Percentiles rank a stretch among this genome's conserved stretches.
These are phyloP conservation scores for Cryphonectria parasitica DNA, from an alignment of 2,329 filamentous ascomycete genomes.

Conservation along the genomic window DNA sequence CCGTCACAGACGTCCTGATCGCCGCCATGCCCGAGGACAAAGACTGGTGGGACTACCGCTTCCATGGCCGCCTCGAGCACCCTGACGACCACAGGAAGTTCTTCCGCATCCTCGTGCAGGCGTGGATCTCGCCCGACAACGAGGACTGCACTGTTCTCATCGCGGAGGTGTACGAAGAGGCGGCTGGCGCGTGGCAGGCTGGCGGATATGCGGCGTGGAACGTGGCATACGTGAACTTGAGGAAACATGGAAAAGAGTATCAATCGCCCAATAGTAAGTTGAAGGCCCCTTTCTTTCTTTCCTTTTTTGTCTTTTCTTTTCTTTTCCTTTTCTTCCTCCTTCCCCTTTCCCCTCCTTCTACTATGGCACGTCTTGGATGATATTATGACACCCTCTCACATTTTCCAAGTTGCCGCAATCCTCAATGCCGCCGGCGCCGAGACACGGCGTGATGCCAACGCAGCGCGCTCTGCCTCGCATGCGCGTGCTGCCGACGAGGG, in stretches of 20 bases:
- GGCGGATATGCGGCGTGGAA: conserved; percentile 19
- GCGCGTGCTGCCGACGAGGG: conserved; percentile 3
- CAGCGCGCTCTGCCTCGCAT: conserved; percentile 3
- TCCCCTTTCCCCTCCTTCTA: neutral
- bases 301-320: too few species aligned
- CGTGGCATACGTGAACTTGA: conserved; percentile 18
- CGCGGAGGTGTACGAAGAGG: conserved; percentile 11
- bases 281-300: neutral
- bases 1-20: conserved; percentile 20
- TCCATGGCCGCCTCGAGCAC: conserved; percentile 7
- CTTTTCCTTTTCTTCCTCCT: too few species aligned
- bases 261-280: conserved; percentile 3
- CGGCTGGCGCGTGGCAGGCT: neutral
- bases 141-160: conserved; percentile 16
- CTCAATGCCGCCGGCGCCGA: conserved; percentile 6
- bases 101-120: conserved; percentile 12
- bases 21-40: conserved; percentile 15
- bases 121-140: conserved; percentile 6
- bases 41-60: conserved; percentile 22
- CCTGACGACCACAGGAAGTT: conserved; percentile 15
- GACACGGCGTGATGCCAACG: conserved; percentile 11
- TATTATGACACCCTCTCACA: neutral
- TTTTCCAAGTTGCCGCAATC: neutral
- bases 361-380: neutral
- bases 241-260: conserved; percentile 9